Base-by-base conservation (phyloP, 2,329 filamentous ascomycete genomes). In the Aspergillus aculeatinus region DNA sequence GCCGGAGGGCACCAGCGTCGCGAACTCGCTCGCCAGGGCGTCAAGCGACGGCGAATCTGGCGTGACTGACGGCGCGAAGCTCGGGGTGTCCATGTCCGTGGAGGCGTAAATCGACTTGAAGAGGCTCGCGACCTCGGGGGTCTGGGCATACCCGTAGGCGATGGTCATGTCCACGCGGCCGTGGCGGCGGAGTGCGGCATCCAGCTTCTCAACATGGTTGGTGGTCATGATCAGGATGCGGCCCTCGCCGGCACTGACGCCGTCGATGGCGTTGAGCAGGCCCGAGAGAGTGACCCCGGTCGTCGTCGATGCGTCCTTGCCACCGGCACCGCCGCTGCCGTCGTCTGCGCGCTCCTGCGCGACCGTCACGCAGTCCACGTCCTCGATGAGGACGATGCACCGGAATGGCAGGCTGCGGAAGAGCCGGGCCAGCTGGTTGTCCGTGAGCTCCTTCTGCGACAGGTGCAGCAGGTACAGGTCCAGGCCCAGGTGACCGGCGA, bases 201-300 rank as follows among this genome's bases (percentile, higher is more conserved):
- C 87, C 0, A 91, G 81, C 54, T 84, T 82, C 53, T 90, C 85
- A 0, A 83, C 82, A 53, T 83, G 81, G 67, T 91, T 91, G 29
- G 87, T 89, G 0, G 88, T 91, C 87, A 91, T 91, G 70, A 91
- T 84, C 21, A 91, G 81, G 25, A 91, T 86, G 16, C 87, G 82
- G 1, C 88, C 89, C 75, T 91, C 88, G 60, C 85, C 84, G 0
- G 85, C 86, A 0, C 86, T 87, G 0, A 90, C 87, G 2, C 89
- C 89, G 64, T 91, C 88, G 9, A 91, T 82, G 9, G 87, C 85
- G 61, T 91, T 91, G 27, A 91, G 77, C 0, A 91, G 76, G 0
- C 86, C 87, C 0, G 87, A 88, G 1, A 91, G 81, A 0, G 85
- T 85, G 49, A 95, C 21, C 21, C 21, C 21, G 21, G 1, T 21